Evolutionary conservation across 768 basidiomycete genomes (phyloP).

Genomic region (Pisolithus tinctorius): DNA sequence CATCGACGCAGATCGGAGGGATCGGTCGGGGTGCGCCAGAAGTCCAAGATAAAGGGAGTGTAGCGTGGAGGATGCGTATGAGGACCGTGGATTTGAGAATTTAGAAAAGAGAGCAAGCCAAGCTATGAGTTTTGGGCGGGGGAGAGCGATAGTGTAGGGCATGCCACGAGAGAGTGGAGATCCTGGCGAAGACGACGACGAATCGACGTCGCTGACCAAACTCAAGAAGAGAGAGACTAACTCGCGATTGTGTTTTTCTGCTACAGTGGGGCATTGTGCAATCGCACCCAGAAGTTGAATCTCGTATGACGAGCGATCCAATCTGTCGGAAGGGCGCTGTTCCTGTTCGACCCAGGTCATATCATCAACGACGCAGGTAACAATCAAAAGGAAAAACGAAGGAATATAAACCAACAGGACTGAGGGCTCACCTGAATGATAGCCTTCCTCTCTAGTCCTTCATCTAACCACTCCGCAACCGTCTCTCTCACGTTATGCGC

Average conservation of each 20-base stretch:
- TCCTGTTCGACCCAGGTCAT: slow-evolving; percentile 21
- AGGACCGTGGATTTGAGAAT: slow-evolving; percentile 88
- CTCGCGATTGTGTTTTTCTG: slow-evolving; percentile 84
- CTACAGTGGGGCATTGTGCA: slow-evolving; percentile 60
- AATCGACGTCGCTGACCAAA: slow-evolving; percentile 27
- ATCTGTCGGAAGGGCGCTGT: slow-evolving; percentile 42
- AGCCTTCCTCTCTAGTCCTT: slow-evolving; percentile 21
- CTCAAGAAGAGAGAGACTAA: slow-evolving; percentile 78
- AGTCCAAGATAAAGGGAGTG: slow-evolving; percentile 61
- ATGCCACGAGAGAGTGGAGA: neutral
- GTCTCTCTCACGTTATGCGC: slow-evolving; percentile 52
- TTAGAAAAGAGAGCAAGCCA: slow-evolving; percentile 88
- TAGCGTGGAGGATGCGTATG: slow-evolving; percentile 62
- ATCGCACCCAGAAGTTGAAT: slow-evolving; percentile 69
- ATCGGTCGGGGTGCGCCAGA: slow-evolving; percentile 78
- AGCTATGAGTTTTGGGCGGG: slow-evolving; percentile 55
- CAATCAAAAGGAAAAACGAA: too few species aligned
- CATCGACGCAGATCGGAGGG: slow-evolving; percentile 69
- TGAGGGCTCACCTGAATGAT: slow-evolving; percentile 28
- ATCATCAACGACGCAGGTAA: neutral
- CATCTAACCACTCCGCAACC: slow-evolving; percentile 42
- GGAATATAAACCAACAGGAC: too few species aligned
- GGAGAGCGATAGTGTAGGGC: slow-evolving; percentile 23
- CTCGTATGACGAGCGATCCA: slow-evolving; percentile 76
- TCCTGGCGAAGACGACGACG: slow-evolving; percentile 4